Conservation (phyloP, 2,329 filamentous ascomycete species). For the Neofusicoccum sp. region DNA sequence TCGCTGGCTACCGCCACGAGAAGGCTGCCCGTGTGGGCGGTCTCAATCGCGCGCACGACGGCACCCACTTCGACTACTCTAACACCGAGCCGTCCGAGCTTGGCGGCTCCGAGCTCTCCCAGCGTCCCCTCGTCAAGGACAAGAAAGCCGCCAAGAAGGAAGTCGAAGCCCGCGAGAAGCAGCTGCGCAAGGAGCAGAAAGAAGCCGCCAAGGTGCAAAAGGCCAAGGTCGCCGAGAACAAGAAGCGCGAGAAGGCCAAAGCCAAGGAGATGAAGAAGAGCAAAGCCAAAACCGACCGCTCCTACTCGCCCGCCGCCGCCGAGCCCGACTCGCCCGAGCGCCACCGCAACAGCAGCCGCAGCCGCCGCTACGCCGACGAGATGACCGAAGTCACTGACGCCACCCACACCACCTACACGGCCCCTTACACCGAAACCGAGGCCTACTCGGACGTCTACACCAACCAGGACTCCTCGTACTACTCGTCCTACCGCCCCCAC, state of each 20-base stretch:
- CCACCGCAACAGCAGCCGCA: conserved; percentile 30
- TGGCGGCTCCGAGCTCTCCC: conserved; percentile 44
- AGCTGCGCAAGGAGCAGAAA: conserved; percentile 34
- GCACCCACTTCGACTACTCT: conserved; percentile 77
- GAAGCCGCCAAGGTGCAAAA: conserved; percentile 33
- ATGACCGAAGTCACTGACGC: conserved; percentile 46
- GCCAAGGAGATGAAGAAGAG: conserved; percentile 45
- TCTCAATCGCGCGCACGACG: conserved; percentile 80
- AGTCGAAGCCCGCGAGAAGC: conserved; percentile 46
- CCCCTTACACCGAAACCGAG: conserved; percentile 32
- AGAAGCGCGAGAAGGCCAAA: conserved; percentile 47
- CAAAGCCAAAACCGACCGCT: conserved; percentile 35
- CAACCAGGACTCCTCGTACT: conserved; percentile 25
- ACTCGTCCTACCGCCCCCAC: conserved; percentile 45
- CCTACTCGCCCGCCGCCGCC: conserved; percentile 27
- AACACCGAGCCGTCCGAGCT: conserved; percentile 66
- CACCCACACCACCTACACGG: conserved; percentile 42
- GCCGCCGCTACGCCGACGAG: conserved; percentile 49
- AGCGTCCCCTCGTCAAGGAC: conserved; percentile 49
- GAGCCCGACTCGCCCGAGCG: conserved; percentile 15
- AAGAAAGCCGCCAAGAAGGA: conserved; percentile 35
- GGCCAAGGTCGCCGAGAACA: conserved; percentile 31
- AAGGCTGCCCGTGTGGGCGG: conserved; percentile 85
- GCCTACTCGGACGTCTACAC: conserved; percentile 32
- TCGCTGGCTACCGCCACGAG: conserved; percentile 84